Percentiles rank a stretch among this genome's conserved stretches.
phyloP scores from a whole-genome alignment of 2,329 filamentous ascomycete species.

The Paraphaeosphaeria minitans region DNA sequence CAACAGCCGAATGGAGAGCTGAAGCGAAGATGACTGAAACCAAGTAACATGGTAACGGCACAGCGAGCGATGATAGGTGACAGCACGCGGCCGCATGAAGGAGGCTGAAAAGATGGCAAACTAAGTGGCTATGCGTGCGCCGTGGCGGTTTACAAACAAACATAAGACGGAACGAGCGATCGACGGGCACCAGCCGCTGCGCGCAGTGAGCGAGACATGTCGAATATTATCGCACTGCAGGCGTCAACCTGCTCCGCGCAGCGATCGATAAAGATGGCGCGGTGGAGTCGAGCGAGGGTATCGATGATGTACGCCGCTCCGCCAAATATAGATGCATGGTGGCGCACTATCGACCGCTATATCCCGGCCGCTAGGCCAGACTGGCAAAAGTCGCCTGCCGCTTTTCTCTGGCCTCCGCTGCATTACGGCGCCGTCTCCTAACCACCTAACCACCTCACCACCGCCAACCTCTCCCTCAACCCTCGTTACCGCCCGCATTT shows the following conservation, averaged over 20 bases:
- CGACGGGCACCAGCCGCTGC: background rate
- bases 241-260: background rate
- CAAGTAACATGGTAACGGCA: conserved; percentile 1
- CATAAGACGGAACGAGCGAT: background rate
- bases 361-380: conserved; percentile 14
- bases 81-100: conserved; percentile 11
- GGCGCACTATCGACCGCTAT: conserved; percentile 15
- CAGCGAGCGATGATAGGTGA: conserved; percentile 9
- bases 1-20: background rate
- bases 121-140: conserved; percentile 9
- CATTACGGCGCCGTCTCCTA: conserved; percentile 14
- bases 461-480: conserved; percentile 16
- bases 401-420: conserved; percentile 15
- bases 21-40: background rate
- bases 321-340: conserved; percentile 18
- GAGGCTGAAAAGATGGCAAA: conserved; percentile 8
- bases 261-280: background rate
- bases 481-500: conserved; percentile 15
- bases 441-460: conserved; percentile 17
- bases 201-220: background rate
- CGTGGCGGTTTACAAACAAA: conserved; percentile 2
- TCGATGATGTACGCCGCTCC: conserved; percentile 10
- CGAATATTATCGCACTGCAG: background rate
- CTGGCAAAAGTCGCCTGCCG: conserved; percentile 13
- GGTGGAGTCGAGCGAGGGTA: conserved; percentile 1